phyloP scores from a whole-genome alignment of 495 filamentous ascomycete genomes.

The Penicillium atrosanguineum region DNA sequence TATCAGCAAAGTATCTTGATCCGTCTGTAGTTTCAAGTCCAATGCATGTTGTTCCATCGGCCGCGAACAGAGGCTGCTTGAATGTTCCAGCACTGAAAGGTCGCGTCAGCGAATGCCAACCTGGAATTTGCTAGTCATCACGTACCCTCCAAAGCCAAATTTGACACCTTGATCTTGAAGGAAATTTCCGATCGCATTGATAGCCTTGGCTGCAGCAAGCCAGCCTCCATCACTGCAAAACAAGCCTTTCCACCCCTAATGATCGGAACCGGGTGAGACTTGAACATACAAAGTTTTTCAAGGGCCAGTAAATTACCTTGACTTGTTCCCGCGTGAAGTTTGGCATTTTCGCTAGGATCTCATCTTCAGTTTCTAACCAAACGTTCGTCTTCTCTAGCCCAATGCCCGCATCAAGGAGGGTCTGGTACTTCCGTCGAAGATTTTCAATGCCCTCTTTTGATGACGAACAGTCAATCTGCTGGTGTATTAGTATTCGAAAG shows the following conservation, averaged over 20 bases:
- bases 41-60: conserved; percentile 17
- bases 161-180: conserved; percentile 14
- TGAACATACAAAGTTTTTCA: background rate
- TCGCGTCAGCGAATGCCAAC: background rate
- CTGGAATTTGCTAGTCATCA: background rate
- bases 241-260: conserved; percentile 19
- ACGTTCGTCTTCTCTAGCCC: conserved; percentile 19
- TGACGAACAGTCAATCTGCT: conserved; percentile 20
- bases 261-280: background rate
- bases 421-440: conserved; percentile 11
- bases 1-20: conserved; percentile 33
- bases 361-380: conserved; percentile 10
- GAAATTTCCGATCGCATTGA: conserved; percentile 17
- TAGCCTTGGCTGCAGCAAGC: conserved; percentile 22
- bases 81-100: conserved; percentile 15
- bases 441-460: conserved; percentile 14
- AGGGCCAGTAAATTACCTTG: conserved; percentile 3
- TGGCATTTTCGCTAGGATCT: conserved; percentile 10
- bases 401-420: conserved; percentile 13
- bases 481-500: background rate
- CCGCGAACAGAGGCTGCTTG: conserved; percentile 12
- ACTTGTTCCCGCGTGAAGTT: conserved; percentile 13
- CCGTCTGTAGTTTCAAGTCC: conserved; percentile 34
- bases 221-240: conserved; percentile 18
- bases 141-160: conserved; percentile 17